Conservation (phyloP, 257 asterid genomes). For the Przewalskia tangutica region DNA sequence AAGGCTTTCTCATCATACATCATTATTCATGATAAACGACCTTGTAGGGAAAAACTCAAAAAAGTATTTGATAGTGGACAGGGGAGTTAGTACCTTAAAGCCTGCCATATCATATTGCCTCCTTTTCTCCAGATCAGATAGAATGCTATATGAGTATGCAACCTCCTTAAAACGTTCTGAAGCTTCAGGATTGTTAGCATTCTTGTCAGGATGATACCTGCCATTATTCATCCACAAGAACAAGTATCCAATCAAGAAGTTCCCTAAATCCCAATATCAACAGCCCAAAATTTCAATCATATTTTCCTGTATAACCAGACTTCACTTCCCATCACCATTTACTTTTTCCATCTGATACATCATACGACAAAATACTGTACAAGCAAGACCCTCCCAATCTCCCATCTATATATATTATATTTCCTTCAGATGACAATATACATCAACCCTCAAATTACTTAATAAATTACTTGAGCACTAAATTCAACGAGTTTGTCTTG, state of each 20-base stretch:
- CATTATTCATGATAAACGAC: background rate
- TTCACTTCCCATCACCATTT: background rate
- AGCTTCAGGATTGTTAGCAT: conserved; percentile 96
- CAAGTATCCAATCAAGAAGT: background rate
- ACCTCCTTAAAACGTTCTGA: conserved; percentile 97
- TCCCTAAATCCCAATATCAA: background rate
- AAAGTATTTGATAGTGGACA: background rate
- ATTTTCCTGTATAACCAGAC: background rate
- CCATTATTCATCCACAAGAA: conserved; percentile 10
- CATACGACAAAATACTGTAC: background rate
- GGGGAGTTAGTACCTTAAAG: conserved; percentile 59
- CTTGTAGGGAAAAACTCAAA: background rate
- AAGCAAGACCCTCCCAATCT: background rate
- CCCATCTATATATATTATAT: background rate
- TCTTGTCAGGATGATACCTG: conserved; percentile 99
- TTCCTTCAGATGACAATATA: background rate
- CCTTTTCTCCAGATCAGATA: conserved; percentile 93
- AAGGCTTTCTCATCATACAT: background rate
- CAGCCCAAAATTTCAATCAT: background rate
- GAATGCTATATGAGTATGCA: conserved; percentile 93
- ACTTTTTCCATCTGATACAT: background rate
- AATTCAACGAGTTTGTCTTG: background rate
- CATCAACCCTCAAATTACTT: background rate
- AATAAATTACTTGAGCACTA: background rate
- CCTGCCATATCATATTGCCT: conserved; percentile 90